These are phyloP conservation scores for Ocimum tenuiflorum DNA, from an alignment of 257 asterid species.

Conservation along the genomic window DNA sequence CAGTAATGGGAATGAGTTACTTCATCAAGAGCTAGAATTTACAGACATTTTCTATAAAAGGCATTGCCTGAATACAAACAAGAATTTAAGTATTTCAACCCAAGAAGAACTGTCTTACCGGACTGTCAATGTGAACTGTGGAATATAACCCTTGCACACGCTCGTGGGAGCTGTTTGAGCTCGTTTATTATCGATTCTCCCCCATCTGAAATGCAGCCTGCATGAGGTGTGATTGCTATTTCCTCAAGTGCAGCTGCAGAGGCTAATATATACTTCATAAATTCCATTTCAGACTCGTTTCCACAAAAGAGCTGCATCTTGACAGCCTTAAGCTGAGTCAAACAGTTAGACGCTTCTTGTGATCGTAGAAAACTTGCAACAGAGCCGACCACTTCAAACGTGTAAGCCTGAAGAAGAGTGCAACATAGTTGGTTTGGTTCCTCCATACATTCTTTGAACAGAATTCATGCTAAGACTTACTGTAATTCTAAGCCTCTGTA, in stretches of 20 bases:
- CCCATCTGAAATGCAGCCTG: conserved; percentile 13
- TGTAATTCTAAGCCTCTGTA: conserved; percentile 33
- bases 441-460: too few species aligned
- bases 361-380: conserved; percentile 34
- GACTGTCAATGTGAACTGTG: too few species aligned
- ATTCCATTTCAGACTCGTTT: conserved; percentile 40
- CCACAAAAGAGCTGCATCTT: conserved; percentile 33
- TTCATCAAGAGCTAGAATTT: too few species aligned
- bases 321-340: conserved; percentile 29
- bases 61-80: too few species aligned
- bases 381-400: conserved; percentile 26
- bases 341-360: conserved; percentile 16
- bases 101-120: too few species aligned
- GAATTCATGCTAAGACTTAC: conserved; percentile 3
- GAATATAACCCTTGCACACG: too few species aligned
- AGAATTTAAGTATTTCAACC: too few species aligned
- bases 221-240: conserved; percentile 26
- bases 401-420: conserved; percentile 26
- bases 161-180: too few species aligned
- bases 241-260: conserved; percentile 39
- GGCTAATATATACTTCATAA: conserved; percentile 35
- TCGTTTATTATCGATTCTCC: conserved; percentile 31
- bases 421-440: neutral
- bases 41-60: too few species aligned
- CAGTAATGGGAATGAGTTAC: too few species aligned